Percentiles rank a stretch among this genome's conserved stretches.
Evolutionary conservation across 2,329 filamentous ascomycete genomes (phyloP).

Genomic region (Trichoderma gracile): DNA sequence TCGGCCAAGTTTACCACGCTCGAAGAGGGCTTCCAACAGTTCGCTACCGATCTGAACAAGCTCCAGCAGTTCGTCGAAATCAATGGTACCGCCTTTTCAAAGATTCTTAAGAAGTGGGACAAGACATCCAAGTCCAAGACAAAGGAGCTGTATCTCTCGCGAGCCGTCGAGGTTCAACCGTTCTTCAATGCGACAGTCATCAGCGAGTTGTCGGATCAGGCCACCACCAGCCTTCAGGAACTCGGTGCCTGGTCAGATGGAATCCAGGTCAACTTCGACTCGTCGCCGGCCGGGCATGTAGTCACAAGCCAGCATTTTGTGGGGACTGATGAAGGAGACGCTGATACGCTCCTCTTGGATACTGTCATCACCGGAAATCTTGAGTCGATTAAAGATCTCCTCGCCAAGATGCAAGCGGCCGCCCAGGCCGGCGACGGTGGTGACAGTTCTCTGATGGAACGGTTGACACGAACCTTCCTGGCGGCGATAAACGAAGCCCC

Average conservation of each 20-base stretch:
- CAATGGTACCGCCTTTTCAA: conserved; percentile 96
- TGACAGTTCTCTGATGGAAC: conserved; percentile 63
- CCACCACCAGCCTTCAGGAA: conserved; percentile 92
- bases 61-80: conserved; percentile 98
- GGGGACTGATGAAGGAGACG: conserved; percentile 83
- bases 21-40: conserved; percentile 96
- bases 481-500: conserved; percentile 86
- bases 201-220: conserved; percentile 93
- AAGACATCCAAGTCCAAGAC: conserved; percentile 99
- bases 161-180: conserved; percentile 94
- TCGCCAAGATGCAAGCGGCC: conserved; percentile 66
- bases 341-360: conserved; percentile 84
- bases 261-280: conserved; percentile 82
- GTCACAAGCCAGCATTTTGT: conserved; percentile 66
- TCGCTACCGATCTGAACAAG: conserved; percentile 95
- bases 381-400: conserved; percentile 74
- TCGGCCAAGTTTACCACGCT: conserved; percentile 93
- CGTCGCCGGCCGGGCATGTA: conserved; percentile 57
- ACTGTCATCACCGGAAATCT: conserved; percentile 81
- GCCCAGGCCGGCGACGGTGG: conserved; percentile 60
- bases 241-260: conserved; percentile 96
- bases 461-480: conserved; percentile 86
- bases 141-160: conserved; percentile 93
- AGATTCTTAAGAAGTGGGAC: conserved; percentile 99
- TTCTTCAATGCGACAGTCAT: conserved; percentile 98